Evolutionary conservation across 2,329 filamentous ascomycete genomes (phyloP), one percentile per base, ranked within the genome.

Genomic region (Botrytis pseudocinerea): DNA sequence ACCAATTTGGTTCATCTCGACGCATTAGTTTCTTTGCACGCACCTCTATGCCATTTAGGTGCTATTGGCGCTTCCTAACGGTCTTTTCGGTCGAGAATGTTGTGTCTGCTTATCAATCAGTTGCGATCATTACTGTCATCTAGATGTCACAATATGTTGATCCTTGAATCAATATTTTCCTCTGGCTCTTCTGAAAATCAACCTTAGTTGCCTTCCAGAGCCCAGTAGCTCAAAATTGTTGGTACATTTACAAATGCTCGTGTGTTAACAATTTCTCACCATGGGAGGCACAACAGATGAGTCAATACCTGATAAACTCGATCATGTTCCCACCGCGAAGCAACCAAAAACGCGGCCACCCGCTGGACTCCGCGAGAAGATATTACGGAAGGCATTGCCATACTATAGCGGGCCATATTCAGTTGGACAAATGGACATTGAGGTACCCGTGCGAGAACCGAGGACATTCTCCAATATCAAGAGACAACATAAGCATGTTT

Each of bases 361-460:
- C 0, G 80, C 81, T 51, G 83, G 83, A 35, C 75, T 85, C n/a
- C 83, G 86, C 51, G 86, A 88, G 75, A 83, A 84, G 64, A 76
- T 85, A 9, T 83, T 87, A 38, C 79, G 83, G 0, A 83, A 71
- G 1, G 74, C 83, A 10, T 76, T 88, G 5, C 86, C 86, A 7
- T 82, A 82, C 14, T 85, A 87, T 61, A 85, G 86, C 8, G 87
- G 87, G 0, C 86, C 86, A 0, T 88, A 88, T 76, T 83, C 80
- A 72, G 84, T 86, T 22, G 84, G 83, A 0, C 82, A 82, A n/a
- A 87, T 88, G 84, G 86, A 88, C 71, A 84, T 88, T 57, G 87
- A 89, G 79, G 82, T 88, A 0, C 86, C 87, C 0, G 87, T 81
- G 14, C 77, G 83, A 51, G 77, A 84, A 28, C 85, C 86, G 1